phyloP scores from a whole-genome alignment of 495 filamentous ascomycete genomes.

The Xylaria palmicola region DNA sequence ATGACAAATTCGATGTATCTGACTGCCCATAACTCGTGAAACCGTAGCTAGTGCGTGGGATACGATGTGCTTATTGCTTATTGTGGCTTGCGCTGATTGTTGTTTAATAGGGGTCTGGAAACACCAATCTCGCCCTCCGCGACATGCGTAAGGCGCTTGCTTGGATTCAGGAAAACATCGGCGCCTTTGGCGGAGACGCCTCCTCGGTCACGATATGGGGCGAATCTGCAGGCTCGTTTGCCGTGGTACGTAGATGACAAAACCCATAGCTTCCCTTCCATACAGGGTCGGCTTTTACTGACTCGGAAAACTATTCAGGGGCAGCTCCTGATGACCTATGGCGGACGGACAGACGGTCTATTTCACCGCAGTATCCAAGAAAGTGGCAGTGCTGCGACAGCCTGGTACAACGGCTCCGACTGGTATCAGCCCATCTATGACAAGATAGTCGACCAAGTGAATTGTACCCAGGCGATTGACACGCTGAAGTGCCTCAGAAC shows the following conservation, averaged over 20 bases:
- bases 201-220: conserved; percentile 40
- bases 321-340: conserved; percentile 35
- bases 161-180: conserved; percentile 60
- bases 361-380: conserved; percentile 56
- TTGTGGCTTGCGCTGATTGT: background rate
- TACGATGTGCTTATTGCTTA: background rate
- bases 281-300: too few relatives aligned
- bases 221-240: conserved; percentile 37
- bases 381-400: conserved; percentile 37
- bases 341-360: conserved; percentile 45
- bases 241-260: conserved; percentile 29
- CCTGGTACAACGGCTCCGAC: conserved; percentile 35
- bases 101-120: conserved; percentile 28
- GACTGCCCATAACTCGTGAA: background rate
- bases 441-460: conserved; percentile 36
- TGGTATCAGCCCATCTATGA: conserved; percentile 44
- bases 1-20: background rate
- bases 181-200: conserved; percentile 55
- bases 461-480: conserved; percentile 37
- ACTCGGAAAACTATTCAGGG: conserved; percentile 15
- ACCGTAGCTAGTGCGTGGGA: background rate
- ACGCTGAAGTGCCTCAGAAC: conserved; percentile 46
- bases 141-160: conserved; percentile 56
- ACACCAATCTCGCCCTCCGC: conserved; percentile 41
- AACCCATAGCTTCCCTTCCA: too few relatives aligned